A percentile compares a stretch with the other conserved stretches of the same genome.
phyloP scores from a whole-genome alignment of 176 grass and related monocot genomes.

The Puccinellia tenuiflora region DNA sequence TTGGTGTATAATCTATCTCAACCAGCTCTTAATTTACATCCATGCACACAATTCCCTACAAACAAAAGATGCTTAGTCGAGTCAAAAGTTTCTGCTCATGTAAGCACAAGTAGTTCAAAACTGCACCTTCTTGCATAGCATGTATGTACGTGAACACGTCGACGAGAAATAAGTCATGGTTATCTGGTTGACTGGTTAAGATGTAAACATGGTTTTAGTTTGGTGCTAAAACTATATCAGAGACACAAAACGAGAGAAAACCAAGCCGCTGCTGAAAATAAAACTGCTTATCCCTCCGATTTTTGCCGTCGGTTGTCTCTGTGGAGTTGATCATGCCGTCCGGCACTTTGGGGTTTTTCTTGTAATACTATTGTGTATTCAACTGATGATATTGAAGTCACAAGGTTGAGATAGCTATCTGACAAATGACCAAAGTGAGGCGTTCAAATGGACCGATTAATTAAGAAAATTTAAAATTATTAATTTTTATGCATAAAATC shows the following conservation, averaged over 20 bases:
- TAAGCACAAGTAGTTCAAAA: neutral
- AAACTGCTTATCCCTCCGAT: no score
- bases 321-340: neutral
- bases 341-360: neutral
- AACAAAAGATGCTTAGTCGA: neutral
- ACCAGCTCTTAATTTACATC: no score
- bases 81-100: slow-evolving; percentile 7
- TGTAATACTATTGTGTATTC: neutral
- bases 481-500: neutral
- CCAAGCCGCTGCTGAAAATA: no score
- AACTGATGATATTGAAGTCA: neutral
- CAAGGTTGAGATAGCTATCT: neutral
- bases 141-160: no score
- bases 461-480: neutral
- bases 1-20: no score
- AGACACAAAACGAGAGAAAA: neutral
- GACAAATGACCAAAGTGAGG: neutral
- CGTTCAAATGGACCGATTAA: neutral
- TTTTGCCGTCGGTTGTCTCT: neutral
- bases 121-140: neutral
- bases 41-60: no score
- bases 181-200: neutral
- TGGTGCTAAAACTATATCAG: neutral
- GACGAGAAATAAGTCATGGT: neutral
- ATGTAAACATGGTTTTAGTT: slow-evolving; percentile 24